Evolutionary conservation across 345 rosid species (phyloP).

Genomic region (Rhodomyrtus tomentosa): DNA sequence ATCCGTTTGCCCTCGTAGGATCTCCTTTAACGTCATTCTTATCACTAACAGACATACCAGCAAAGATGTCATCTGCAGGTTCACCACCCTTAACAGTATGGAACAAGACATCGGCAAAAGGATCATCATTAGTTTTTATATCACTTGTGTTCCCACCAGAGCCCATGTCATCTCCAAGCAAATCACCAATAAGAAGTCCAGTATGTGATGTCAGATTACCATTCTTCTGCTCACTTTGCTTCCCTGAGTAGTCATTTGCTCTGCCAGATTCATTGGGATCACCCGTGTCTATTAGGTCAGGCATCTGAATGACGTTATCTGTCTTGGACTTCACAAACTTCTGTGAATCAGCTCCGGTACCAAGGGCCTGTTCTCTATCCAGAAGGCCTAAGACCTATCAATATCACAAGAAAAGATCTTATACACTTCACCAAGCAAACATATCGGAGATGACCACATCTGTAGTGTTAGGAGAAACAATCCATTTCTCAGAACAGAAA

Average conservation of each 20-base stretch:
- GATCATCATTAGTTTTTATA: conserved; percentile 51
- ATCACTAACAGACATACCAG: conserved; percentile 65
- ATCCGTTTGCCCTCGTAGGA: conserved; percentile 10
- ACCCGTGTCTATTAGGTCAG: conserved; percentile 76
- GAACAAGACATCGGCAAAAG: conserved; percentile 86
- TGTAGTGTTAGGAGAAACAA: not conserved
- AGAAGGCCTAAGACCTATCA: conserved; percentile 73
- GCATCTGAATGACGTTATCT: conserved; percentile 30
- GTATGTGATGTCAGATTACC: conserved; percentile 17
- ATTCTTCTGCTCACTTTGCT: conserved; percentile 21
- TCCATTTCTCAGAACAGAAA: not conserved
- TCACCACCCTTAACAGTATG: conserved; percentile 36
- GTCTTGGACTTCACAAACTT: conserved; percentile 35
- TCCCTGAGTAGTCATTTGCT: conserved; percentile 26
- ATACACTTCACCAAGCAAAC: not conserved
- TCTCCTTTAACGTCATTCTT: conserved; percentile 27
- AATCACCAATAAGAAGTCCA: conserved; percentile 53
- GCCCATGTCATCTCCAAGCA: conserved; percentile 55
- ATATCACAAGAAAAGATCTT: not conserved
- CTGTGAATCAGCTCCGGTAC: conserved; percentile 24
- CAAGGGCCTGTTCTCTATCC: conserved; percentile 36
- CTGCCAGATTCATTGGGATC: conserved; percentile 36
- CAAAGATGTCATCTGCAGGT: conserved; percentile 52
- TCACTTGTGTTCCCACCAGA: conserved; percentile 19
- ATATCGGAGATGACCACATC: not conserved